Conservation (phyloP, 306 rosid genomes). For the Oemleria cerasiformis region DNA sequence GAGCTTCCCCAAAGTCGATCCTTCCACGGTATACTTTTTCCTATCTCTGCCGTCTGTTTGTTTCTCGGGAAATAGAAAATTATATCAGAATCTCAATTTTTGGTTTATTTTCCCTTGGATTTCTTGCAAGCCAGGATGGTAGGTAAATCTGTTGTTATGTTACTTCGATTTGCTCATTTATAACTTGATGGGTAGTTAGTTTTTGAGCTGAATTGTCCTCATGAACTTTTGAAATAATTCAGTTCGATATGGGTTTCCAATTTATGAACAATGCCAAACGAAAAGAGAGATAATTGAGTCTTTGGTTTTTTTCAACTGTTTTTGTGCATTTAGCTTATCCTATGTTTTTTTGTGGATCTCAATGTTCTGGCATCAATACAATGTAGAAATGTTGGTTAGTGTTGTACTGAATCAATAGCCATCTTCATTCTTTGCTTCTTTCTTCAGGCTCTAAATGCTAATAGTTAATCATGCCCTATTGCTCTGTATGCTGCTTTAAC, state of each 20-base stretch:
- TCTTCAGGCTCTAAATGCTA: not conserved
- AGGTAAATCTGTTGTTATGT: not conserved
- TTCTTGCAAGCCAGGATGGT: not conserved
- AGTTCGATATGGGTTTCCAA: not conserved
- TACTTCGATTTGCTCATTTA: not conserved
- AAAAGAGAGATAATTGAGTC: not conserved
- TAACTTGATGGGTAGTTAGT: not conserved
- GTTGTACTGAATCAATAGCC: not conserved
- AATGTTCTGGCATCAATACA: not conserved
- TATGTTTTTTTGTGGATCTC: not conserved
- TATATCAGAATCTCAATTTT: not conserved
- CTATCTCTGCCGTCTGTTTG: constrained; percentile 11
- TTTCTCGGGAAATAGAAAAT: constrained; percentile 1
- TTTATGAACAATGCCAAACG: not conserved
- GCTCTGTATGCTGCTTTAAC: not conserved
- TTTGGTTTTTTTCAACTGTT: not conserved
- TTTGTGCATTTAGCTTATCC: not conserved
- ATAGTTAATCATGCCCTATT: not conserved
- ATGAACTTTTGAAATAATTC: not conserved
- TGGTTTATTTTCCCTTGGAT: not conserved
- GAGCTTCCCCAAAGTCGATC: constrained; percentile 89
- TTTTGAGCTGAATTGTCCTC: not conserved
- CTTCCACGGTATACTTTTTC: constrained; percentile 55
- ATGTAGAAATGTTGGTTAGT: constrained; percentile 8
- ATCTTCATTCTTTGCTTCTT: not conserved